Evolutionary conservation across 2,329 filamentous ascomycete genomes (phyloP).

Genomic region (Ascochyta lentis): DNA sequence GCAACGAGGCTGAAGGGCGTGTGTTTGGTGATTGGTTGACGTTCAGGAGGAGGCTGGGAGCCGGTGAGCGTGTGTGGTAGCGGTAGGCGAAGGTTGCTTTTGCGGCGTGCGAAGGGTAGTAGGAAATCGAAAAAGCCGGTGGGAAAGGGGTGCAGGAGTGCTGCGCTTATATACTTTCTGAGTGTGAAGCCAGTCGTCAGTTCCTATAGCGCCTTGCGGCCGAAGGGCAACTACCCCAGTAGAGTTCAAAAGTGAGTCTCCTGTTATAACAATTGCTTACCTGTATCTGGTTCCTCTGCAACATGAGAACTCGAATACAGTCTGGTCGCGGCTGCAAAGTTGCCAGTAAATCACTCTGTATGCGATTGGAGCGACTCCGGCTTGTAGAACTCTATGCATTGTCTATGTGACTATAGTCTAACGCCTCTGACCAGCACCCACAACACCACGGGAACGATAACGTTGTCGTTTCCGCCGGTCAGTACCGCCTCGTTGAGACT

Average conservation of each 20-base stretch:
- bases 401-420: conserved; percentile 43
- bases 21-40: conserved; percentile 7
- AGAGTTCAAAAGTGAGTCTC: no score
- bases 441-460: conserved; percentile 89
- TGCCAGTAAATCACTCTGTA: no score
- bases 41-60: conserved; percentile 3
- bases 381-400: neutral
- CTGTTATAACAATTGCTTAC: no score
- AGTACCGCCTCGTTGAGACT: conserved; percentile 94
- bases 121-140: conserved; percentile 1
- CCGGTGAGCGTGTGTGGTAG: conserved; percentile 11
- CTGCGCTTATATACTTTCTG: conserved; percentile 1
- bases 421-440: conserved; percentile 91
- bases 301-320: no score
- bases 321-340: no score
- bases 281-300: no score
- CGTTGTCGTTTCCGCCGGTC: conserved; percentile 97
- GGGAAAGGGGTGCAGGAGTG: neutral
- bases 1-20: neutral
- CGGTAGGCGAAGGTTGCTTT: conserved; percentile 1
- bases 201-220: neutral
- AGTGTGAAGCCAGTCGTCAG: neutral
- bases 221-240: conserved; percentile 1
- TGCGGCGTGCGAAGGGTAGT: neutral
- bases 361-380: no score